A percentile compares a stretch with the other conserved stretches of the same genome.
Conservation (phyloP, 352 stramenopile species). For the Phytophthora vignae region DNA sequence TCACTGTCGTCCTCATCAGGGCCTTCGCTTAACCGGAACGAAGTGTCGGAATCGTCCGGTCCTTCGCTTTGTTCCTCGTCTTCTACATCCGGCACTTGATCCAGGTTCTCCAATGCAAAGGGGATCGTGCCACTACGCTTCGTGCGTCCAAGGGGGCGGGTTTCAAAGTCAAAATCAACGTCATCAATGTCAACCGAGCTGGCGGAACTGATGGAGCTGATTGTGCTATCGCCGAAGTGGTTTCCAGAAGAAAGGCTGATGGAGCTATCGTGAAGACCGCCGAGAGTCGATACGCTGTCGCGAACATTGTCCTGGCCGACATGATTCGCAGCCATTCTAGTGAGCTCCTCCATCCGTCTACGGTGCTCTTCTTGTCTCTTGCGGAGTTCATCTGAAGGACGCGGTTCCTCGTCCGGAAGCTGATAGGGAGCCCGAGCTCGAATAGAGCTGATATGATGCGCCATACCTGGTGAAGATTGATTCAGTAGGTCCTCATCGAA, state of each 20-base stretch:
- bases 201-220: conserved; percentile 25
- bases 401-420: conserved; percentile 46
- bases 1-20: conserved; percentile 5
- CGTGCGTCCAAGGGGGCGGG: conserved; percentile 38
- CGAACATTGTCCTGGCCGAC: conserved; percentile 52
- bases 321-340: conserved; percentile 41
- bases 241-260: conserved; percentile 40
- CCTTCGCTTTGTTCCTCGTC: conserved; percentile 31
- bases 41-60: conserved; percentile 28
- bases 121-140: conserved; percentile 67
- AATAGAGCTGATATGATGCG: conserved; percentile 50
- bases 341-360: conserved; percentile 75
- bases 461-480: conserved; percentile 48
- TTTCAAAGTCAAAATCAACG: conserved; percentile 54
- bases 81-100: conserved; percentile 30
- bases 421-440: conserved; percentile 33
- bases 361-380: conserved; percentile 60
- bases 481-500: conserved; percentile 58
- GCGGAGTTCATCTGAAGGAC: conserved; percentile 55
- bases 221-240: conserved; percentile 29
- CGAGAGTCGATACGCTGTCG: conserved; percentile 52
- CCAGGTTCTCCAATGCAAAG: conserved; percentile 46
- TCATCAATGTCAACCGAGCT: conserved; percentile 42
- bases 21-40: conserved; percentile 37
- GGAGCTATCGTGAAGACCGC: conserved; percentile 51